Conservation (phyloP, 2,329 filamentous ascomycete genomes). For the Sordariomycetes sp. region DNA sequence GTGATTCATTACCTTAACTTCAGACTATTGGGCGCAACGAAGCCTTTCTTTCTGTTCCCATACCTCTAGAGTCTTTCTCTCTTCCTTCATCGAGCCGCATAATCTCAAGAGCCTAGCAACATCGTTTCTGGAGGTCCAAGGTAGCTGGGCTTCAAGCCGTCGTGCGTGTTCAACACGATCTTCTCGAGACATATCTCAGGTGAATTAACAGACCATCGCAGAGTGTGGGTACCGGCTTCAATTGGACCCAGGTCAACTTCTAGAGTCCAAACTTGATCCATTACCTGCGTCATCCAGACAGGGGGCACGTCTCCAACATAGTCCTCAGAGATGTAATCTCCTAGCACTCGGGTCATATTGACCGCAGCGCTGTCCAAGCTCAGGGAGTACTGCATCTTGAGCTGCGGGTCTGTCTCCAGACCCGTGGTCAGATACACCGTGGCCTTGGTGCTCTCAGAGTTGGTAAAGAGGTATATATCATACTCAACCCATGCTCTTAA, state of each 20-base stretch:
- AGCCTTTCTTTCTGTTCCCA: too few relatives aligned
- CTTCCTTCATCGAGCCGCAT: not conserved
- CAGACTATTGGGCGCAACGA: too few relatives aligned
- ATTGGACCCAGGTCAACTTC: constrained; percentile 11
- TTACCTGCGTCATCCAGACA: not conserved
- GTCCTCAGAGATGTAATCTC: not conserved
- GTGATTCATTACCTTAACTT: too few relatives aligned
- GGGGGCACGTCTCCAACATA: not conserved
- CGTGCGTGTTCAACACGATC: constrained; percentile 13
- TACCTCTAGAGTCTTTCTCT: too few relatives aligned
- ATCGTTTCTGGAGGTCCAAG: not conserved
- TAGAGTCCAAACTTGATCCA: constrained; percentile 34
- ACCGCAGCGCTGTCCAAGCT: constrained; percentile 20
- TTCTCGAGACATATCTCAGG: constrained; percentile 22
- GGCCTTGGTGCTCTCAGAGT: too few relatives aligned
- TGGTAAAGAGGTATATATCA: too few relatives aligned
- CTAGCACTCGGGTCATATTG: not conserved
- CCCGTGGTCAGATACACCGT: too few relatives aligned
- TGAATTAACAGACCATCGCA: constrained; percentile 16
- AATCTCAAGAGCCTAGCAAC: not conserved
- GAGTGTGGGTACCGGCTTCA: constrained; percentile 12
- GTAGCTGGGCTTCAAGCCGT: not conserved
- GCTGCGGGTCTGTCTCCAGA: too few relatives aligned
- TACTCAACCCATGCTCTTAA: too few relatives aligned
- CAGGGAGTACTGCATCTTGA: constrained; percentile 37